Conservation (phyloP, 179 eudicot genomes). For the Corrigiola litoralis region DNA sequence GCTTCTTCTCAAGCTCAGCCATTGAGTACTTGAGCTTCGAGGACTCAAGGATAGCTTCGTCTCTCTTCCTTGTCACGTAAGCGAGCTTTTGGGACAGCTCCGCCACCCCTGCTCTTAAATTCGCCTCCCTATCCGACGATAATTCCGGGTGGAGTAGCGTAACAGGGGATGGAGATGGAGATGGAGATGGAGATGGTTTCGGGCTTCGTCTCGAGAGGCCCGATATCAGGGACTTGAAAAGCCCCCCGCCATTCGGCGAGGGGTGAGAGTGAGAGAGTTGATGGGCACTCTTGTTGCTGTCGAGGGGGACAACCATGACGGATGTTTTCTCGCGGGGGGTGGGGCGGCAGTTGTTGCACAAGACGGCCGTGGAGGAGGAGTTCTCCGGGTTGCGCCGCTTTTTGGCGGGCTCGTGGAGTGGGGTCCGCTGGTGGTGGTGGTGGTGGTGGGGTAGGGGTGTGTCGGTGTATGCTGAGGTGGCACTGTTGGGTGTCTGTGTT, state of each 20-base stretch:
- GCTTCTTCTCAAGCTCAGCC: constrained; percentile 72
- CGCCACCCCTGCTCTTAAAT: constrained; percentile 53
- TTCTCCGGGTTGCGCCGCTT: constrained; percentile 1
- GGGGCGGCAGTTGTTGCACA: constrained; percentile 90
- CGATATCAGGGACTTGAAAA: constrained; percentile 54
- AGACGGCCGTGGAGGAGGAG: constrained; percentile 30
- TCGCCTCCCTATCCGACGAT: constrained; percentile 43
- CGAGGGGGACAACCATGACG: constrained; percentile 50
- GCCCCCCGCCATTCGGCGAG: constrained; percentile 47
- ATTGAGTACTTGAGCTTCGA: constrained; percentile 66
- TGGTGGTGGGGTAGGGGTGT: background rate
- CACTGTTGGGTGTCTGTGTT: constrained; percentile 28
- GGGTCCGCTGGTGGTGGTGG: constrained; percentile 45
- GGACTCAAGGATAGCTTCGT: constrained; percentile 76
- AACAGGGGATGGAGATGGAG: constrained; percentile 8
- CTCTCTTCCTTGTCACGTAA: constrained; percentile 56
- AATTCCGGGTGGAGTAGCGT: constrained; percentile 22
- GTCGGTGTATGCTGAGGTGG: constrained; percentile 12
- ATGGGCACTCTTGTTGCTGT: constrained; percentile 15
- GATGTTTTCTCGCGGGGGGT: constrained; percentile 53
- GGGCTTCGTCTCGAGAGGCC: constrained; percentile 57
- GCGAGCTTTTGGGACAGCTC: constrained; percentile 75
- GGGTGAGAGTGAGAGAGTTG: constrained; percentile 10
- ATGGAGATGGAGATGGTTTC: constrained; percentile 20
- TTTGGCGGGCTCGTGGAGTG: constrained; percentile 30